Evolutionary conservation across 139 green algal species (phyloP).

Genomic region (Volvox reticuliferus): DNA sequence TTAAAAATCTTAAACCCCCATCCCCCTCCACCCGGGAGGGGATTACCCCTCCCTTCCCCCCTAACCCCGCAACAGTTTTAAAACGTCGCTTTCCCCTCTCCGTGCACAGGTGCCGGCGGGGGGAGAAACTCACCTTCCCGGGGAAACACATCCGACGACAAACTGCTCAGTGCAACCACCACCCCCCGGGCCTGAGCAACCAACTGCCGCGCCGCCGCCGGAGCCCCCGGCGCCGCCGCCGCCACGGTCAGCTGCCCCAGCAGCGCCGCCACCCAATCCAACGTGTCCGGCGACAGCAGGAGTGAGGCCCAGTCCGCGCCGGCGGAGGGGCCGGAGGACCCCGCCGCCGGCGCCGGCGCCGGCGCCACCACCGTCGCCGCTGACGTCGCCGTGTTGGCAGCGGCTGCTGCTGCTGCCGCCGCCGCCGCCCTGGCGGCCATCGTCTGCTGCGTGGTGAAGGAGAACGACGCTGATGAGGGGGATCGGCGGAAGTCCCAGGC

Average conservation of each 20-base stretch:
- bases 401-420: background rate
- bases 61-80: background rate
- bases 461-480: background rate
- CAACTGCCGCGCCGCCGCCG: slow-evolving; percentile 43
- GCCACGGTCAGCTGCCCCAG: slow-evolving; percentile 51
- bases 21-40: too few relatives aligned
- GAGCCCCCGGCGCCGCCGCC: slow-evolving; percentile 21
- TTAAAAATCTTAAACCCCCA: too few relatives aligned
- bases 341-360: background rate
- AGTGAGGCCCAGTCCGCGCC: slow-evolving; percentile 62
- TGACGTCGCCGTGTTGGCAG: background rate
- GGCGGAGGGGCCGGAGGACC: slow-evolving; percentile 37
- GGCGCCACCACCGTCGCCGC: background rate
- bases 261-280: slow-evolving; percentile 77
- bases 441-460: background rate
- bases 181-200: slow-evolving; percentile 67
- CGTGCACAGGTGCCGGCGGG: too few relatives aligned
- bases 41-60: too few relatives aligned
- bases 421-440: background rate
- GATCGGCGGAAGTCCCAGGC: slow-evolving; percentile 80
- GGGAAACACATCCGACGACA: slow-evolving; percentile 81
- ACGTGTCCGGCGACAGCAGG: slow-evolving; percentile 65
- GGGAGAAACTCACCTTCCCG: slow-evolving; percentile 6
- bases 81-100: background rate
- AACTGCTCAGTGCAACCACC: slow-evolving; percentile 78